These are phyloP conservation scores for Wickerhamiella infanticola DNA, from an alignment of 1,139 yeast species.

Conservation along the genomic window DNA sequence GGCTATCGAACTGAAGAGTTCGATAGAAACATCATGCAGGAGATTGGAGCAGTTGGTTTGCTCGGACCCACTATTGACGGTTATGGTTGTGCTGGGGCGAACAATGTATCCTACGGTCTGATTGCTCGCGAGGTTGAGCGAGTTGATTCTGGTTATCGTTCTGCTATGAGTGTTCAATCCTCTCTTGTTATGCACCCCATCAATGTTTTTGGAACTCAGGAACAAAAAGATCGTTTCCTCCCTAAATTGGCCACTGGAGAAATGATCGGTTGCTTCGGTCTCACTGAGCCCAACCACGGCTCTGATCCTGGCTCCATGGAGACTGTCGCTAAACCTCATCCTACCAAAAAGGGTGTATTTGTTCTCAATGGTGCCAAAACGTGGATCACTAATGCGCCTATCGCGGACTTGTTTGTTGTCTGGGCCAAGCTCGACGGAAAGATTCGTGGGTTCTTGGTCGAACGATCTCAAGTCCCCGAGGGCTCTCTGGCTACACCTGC, in stretches of 20 bases:
- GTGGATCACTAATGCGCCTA: slow-evolving; percentile 34
- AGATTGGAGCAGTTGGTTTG: slow-evolving; percentile 31
- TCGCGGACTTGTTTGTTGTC: slow-evolving; percentile 29
- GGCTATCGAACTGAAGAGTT: slow-evolving; percentile 29
- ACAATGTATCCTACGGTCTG: slow-evolving; percentile 29
- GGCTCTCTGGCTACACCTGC: slow-evolving; percentile 29
- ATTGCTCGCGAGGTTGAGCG: slow-evolving; percentile 32
- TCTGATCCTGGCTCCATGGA: slow-evolving; percentile 34
- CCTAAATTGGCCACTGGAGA: slow-evolving; percentile 31
- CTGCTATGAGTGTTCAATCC: slow-evolving; percentile 33
- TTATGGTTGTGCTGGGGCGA: slow-evolving; percentile 31
- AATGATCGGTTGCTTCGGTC: slow-evolving; percentile 30
- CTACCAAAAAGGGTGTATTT: slow-evolving; percentile 29
- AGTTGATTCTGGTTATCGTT: slow-evolving; percentile 31
- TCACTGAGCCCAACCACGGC: slow-evolving; percentile 33
- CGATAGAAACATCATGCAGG: slow-evolving; percentile 24
- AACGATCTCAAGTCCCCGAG: slow-evolving; percentile 21
- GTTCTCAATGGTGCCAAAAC: slow-evolving; percentile 29
- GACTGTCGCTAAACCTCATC: slow-evolving; percentile 28
- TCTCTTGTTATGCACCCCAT: slow-evolving; percentile 33
- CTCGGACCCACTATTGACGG: slow-evolving; percentile 30
- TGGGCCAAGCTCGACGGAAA: slow-evolving; percentile 33
- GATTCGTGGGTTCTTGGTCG: slow-evolving; percentile 30
- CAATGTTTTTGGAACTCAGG: slow-evolving; percentile 27
- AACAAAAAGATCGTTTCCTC: slow-evolving; percentile 28